Conservation (phyloP, 2,329 filamentous ascomycete genomes). For the Aspergillus flavus region DNA sequence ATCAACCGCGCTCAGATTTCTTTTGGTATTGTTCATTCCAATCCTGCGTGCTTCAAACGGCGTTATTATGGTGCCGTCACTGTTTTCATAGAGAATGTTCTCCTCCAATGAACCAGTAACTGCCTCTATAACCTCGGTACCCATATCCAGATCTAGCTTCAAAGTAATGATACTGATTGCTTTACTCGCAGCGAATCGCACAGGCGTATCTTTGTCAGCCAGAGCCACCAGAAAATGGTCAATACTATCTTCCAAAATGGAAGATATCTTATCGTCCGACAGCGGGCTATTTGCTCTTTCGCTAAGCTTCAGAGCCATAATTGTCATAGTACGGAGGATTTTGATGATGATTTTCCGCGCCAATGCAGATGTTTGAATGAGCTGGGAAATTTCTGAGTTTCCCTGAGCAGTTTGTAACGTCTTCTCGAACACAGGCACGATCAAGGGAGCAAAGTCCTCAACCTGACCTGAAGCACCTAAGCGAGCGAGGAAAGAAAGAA, state of each 20-base stretch:
- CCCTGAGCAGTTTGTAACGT: slow-evolving; percentile 62
- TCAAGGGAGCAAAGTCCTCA: slow-evolving; percentile 70
- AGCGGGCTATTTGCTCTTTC: slow-evolving; percentile 33
- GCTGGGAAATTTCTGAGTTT: slow-evolving; percentile 52
- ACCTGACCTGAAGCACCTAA: slow-evolving; percentile 72
- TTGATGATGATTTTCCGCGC: slow-evolving; percentile 84
- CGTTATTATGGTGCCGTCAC: slow-evolving; percentile 43
- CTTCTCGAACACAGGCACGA: slow-evolving; percentile 66
- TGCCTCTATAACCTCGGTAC: slow-evolving; percentile 81
- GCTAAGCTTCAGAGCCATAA: slow-evolving; percentile 63
- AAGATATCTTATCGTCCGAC: slow-evolving; percentile 41
- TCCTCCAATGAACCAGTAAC: slow-evolving; percentile 71
- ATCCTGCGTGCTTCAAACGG: slow-evolving; percentile 35
- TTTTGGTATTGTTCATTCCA: slow-evolving; percentile 44
- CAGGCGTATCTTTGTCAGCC: slow-evolving; percentile 86
- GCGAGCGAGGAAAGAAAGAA: slow-evolving; percentile 77
- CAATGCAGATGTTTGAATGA: slow-evolving; percentile 71
- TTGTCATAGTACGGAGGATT: slow-evolving; percentile 73
- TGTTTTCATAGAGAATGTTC: slow-evolving; percentile 60
- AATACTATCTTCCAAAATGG: slow-evolving; percentile 76
- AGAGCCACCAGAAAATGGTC: slow-evolving; percentile 77
- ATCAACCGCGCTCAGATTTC: slow-evolving; percentile 73
- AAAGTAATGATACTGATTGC: slow-evolving; percentile 84
- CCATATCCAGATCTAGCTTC: slow-evolving; percentile 78
- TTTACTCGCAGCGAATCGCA: slow-evolving; percentile 89